These are phyloP conservation scores for Boletus subluridellus DNA, from an alignment of 1,284 basidiomycete genomes.

Conservation along the genomic window DNA sequence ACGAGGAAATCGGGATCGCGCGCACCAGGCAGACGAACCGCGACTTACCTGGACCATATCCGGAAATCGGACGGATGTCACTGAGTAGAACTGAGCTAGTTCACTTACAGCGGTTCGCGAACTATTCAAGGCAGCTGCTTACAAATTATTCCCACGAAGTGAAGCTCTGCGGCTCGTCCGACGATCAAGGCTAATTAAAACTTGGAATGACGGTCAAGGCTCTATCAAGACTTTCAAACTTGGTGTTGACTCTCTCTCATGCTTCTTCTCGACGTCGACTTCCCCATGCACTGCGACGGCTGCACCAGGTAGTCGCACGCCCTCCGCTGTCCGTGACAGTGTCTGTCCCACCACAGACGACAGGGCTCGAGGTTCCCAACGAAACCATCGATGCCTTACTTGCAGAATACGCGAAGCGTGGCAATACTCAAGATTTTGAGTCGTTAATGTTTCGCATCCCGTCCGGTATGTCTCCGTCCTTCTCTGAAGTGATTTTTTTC, in stretches of 20 bases:
- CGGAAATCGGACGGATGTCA: too few relatives aligned
- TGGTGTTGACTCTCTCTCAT: background rate
- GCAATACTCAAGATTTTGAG: slow-evolving; percentile 48
- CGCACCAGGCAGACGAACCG: too few relatives aligned
- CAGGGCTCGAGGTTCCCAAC: slow-evolving; percentile 39
- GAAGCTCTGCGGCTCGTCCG: background rate
- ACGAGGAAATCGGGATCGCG: too few relatives aligned
- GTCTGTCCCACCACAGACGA: slow-evolving; percentile 31
- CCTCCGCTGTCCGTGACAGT: background rate
- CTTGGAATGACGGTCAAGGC: background rate
- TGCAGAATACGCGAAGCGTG: slow-evolving; percentile 46
- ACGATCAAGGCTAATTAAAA: background rate
- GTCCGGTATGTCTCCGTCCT: slow-evolving; percentile 36
- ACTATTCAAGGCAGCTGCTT: background rate
- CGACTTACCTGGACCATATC: too few relatives aligned
- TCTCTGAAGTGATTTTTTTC: background rate
- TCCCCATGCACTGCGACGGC: slow-evolving; percentile 9
- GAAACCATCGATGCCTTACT: slow-evolving; percentile 47
- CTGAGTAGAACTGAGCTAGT: too few relatives aligned
- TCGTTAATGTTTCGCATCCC: slow-evolving; percentile 42
- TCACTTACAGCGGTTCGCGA: too few relatives aligned
- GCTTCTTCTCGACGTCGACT: slow-evolving; percentile 3
- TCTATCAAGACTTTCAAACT: slow-evolving; percentile 4
- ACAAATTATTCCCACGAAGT: background rate
- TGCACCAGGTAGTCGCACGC: slow-evolving; percentile 24